Conservation (phyloP, 1,284 basidiomycete species). For the Pseudozyma sp. region DNA sequence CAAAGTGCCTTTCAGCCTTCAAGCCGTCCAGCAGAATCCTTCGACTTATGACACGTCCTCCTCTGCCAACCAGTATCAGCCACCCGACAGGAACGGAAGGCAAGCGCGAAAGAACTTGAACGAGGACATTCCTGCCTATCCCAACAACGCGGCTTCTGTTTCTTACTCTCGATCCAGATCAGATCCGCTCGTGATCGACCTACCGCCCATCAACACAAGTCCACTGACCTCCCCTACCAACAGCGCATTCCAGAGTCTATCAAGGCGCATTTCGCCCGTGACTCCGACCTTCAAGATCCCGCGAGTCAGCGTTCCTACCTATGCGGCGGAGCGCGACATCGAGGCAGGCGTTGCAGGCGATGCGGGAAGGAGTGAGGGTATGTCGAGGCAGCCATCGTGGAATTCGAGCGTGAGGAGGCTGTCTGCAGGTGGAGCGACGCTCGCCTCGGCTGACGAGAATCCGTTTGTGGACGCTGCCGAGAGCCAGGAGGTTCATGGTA, state of each 20-base stretch:
- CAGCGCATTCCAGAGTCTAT: background rate
- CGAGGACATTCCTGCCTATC: conserved; percentile 9
- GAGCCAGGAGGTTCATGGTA: background rate
- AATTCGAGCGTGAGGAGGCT: background rate
- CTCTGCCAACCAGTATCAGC: background rate
- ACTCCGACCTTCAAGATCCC: conserved; percentile 26
- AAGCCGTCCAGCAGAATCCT: background rate
- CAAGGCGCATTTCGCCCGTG: background rate
- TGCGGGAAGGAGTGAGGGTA: background rate
- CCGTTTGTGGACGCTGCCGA: conserved; percentile 31
- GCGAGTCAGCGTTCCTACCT: conserved; percentile 16
- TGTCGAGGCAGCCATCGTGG: conserved; percentile 5
- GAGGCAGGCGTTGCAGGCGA: background rate
- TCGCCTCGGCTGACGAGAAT: conserved; percentile 19
- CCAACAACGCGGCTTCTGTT: background rate
- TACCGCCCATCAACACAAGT: background rate
- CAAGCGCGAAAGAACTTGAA: background rate
- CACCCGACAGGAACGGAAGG: background rate
- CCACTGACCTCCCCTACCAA: conserved; percentile 1
- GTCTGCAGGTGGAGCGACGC: conserved; percentile 9
- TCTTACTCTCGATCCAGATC: conserved; percentile 3
- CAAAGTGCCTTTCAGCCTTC: conserved; percentile 3
- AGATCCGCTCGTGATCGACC: background rate
- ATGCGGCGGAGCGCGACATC: background rate
- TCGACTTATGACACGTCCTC: background rate